Evolutionary conservation across 345 rosid species (phyloP).

Genomic region (Boechera divaricarpa): DNA sequence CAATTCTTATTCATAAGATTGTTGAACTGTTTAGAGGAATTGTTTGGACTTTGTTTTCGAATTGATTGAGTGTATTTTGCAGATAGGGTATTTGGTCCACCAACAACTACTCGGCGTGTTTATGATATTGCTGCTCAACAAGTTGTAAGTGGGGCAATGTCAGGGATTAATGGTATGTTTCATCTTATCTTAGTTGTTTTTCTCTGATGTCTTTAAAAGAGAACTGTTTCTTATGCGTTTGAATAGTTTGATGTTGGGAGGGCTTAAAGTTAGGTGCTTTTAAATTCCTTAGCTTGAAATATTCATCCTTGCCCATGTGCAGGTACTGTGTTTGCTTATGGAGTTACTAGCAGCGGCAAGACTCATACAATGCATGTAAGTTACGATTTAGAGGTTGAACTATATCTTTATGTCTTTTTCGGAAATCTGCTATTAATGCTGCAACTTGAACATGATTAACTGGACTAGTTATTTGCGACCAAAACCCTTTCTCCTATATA

Average conservation of each 20-base stretch:
- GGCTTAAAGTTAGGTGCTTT: constrained; percentile 17
- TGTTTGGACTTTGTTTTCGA: constrained; percentile 8
- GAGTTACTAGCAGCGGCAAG: constrained; percentile 97
- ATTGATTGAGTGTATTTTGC: constrained; percentile 17
- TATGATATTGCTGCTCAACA: constrained; percentile 87
- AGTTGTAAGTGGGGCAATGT: constrained; percentile 80
- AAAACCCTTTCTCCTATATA: too few species aligned
- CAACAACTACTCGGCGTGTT: constrained; percentile 86
- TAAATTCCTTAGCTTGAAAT: constrained; percentile 2
- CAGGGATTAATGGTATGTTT: constrained; percentile 75
- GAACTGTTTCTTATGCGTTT: constrained; percentile 7
- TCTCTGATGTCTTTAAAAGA: constrained; percentile 7
- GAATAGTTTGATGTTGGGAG: constrained; percentile 28
- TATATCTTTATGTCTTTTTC: not conserved
- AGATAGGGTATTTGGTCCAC: constrained; percentile 90
- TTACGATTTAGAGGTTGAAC: constrained; percentile 26
- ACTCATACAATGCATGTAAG: constrained; percentile 98
- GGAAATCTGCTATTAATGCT: not conserved
- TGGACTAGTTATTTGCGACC: not conserved
- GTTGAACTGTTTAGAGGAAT: constrained; percentile 2
- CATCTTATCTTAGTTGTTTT: not conserved
- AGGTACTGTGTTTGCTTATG: constrained; percentile 99
- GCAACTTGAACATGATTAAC: not conserved
- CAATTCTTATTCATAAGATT: not conserved
- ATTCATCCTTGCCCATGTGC: constrained; percentile 31